Evolutionary conservation across 75 land plant genomes (phyloP), one percentile per base, ranked within the genome.

Genomic region (Pinus tabuliformis): DNA sequence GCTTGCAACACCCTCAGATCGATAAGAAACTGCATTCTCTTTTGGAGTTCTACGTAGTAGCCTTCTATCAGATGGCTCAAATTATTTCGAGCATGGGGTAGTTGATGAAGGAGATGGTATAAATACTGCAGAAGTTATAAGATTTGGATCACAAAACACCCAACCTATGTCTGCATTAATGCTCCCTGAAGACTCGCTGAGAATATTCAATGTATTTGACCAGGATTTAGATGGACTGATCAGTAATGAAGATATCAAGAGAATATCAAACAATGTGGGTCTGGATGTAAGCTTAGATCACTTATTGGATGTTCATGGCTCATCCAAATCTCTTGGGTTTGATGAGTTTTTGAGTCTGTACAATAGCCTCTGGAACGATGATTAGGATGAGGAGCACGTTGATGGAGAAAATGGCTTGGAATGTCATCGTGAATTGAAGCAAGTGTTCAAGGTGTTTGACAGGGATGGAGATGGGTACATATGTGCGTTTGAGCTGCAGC

Each of bases 401-500:
- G 37, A 64, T 16, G 68, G 36, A 6, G 71, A 68, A 22, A n/a
- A 42, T 68, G 52, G 52, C 52, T 45, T 45, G 52, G 52, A 45
- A 7, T 45, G 9, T 45, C 52, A 45, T 18, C 22, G n/a, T 37
- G 71, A 18, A 7, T 20, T 68, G 22, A 37, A 42, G 71, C 49
- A 42, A 3, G 78, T 65, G 12, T 76, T 76, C 3, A 65, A 76
- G 52, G 70, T 76, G 36, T 76, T 62, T 20, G 78, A 76, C 56
- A 45, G 7, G 52, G 66, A 76, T 65, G 45, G 64, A 9, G 78
- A 76, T 62, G 72, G 72, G 30, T 76, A 37, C 16, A 76, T 76
- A 11, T 62, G 33, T 12, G 57, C 66, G 11, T 39, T 71, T 21
- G 78, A 76, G 57, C 71, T 76, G 78, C 78, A 76, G 70, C 30